Base-by-base conservation (phyloP, 202 grass and related monocot genomes). In the Brachypodium distachyon region DNA sequence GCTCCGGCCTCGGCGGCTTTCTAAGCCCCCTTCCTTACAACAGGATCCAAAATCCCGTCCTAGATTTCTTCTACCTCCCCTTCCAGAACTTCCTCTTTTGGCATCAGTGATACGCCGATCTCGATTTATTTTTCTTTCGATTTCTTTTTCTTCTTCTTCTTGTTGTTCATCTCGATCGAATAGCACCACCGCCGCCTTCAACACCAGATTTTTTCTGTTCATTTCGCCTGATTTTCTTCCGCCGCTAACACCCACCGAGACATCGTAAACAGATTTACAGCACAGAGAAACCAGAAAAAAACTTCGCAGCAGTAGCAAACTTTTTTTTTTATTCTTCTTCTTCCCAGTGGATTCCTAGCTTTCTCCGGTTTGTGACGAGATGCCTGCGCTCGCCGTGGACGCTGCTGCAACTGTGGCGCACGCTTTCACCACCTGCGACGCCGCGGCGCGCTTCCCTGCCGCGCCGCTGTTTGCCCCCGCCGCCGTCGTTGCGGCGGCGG, bases 1-100 rank as follows among this genome's bases (percentile, higher is more conserved):
- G 96, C 96, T 94, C 90, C 96, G 96, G 96, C 96, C 96, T 98
- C 96, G 96, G 96, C 96, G 96, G 96, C 96, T 95, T 89, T 86
- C 74, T 90, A 98, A 98, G 96, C 91, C 96, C 96, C 96, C 96
- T 95, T 58, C 85, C 84, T 86, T 80, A 84, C 84, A 86, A 78
- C 73, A 84, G 86, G 71, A 84, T 89, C 64, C 56, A 89, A 89
- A 89, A 89, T 89, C 86, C 86, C 81, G 86, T 81, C 86, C 86
- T 89, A 89, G 77, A 89, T 0, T 89, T 89, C 72, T 85, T 89
- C 72, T 89, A 89, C 18, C 77, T 89, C 9, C 86, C 86, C 0
- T 89, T 88, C 82, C 86, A 89, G 50, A 89, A 89, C 22, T 89
- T 85, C 27, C 82, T 89, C 49, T 89, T 89, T 85, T 89, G 86